Conservation (phyloP, 805 yeast species). For the Candida maris region DNA sequence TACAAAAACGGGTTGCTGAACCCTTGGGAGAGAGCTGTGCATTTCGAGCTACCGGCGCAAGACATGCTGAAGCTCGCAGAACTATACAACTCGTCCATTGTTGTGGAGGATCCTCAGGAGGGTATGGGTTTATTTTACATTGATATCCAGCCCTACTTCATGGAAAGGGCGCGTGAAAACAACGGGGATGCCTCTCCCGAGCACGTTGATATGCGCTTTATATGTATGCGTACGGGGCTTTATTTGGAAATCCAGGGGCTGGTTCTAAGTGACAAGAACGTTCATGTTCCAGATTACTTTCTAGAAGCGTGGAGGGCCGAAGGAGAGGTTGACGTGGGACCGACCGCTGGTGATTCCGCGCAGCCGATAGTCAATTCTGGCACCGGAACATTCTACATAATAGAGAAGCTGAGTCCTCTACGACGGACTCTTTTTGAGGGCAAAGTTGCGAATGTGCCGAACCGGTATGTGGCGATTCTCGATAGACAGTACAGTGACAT, state of each 20-base stretch:
- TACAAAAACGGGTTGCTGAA: conserved; percentile 45
- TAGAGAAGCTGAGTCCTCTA: conserved; percentile 25
- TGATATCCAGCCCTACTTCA: conserved; percentile 47
- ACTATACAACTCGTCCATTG: conserved; percentile 43
- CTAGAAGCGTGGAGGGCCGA: conserved; percentile 19
- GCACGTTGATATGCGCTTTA: conserved; percentile 49
- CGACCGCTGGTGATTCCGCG: conserved; percentile 15
- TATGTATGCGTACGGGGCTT: conserved; percentile 56
- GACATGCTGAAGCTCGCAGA: conserved; percentile 45
- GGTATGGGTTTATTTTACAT: conserved; percentile 43
- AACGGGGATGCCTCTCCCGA: conserved; percentile 45
- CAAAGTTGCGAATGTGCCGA: conserved; percentile 28
- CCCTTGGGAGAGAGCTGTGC: conserved; percentile 52
- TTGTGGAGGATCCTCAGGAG: conserved; percentile 42
- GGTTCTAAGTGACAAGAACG: conserved; percentile 20
- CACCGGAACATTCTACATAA: conserved; percentile 31
- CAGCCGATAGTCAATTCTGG: conserved; percentile 34
- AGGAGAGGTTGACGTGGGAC: conserved; percentile 17
- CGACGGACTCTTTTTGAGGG: conserved; percentile 30
- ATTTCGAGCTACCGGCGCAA: conserved; percentile 48
- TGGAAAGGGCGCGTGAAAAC: conserved; percentile 46
- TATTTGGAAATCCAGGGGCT: conserved; percentile 58
- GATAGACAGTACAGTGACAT: conserved; percentile 24
- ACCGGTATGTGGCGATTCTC: conserved; percentile 18
- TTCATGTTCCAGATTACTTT: conserved; percentile 14